Percentiles rank a stretch among this genome's conserved stretches.
Evolutionary conservation across 169 alveolate genomes (phyloP).

Genomic region (Ichthyophthirius multifiliis): DNA sequence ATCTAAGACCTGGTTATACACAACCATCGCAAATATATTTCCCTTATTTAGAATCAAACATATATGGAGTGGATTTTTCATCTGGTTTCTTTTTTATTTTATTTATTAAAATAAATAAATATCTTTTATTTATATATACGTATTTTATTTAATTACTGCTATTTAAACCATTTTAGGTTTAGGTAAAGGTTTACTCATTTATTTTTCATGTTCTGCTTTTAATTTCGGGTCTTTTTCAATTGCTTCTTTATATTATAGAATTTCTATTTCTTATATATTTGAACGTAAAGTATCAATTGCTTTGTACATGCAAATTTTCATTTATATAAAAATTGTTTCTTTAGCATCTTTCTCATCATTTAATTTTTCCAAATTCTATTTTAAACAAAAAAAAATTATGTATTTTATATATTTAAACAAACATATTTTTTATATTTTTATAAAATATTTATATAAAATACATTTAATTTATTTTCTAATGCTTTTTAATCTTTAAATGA

Average conservation of each 20-base stretch:
- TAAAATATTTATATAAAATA: background rate
- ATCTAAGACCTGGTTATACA: conserved; percentile 7
- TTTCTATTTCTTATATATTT: conserved; percentile 36
- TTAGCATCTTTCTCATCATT: conserved; percentile 32
- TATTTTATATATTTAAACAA: too few species aligned
- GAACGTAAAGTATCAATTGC: conserved; percentile 28
- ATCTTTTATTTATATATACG: background rate
- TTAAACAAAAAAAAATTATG: too few species aligned
- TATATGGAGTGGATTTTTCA: conserved; percentile 2
- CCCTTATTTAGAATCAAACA: background rate
- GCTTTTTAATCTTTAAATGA: conserved; percentile 37
- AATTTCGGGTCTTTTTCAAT: conserved; percentile 21
- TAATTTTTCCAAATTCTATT: conserved; percentile 19
- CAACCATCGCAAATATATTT: background rate
- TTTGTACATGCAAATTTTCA: conserved; percentile 12
- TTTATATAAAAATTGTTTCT: conserved; percentile 21
- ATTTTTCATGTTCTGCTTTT: conserved; percentile 5
- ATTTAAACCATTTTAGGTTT: conserved; percentile 14
- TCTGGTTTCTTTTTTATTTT: conserved; percentile 16
- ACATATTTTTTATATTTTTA: background rate
- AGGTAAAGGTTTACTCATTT: conserved; percentile 27
- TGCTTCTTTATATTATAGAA: conserved; percentile 26
- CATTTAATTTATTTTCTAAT: conserved; percentile 14
- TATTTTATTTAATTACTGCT: background rate
- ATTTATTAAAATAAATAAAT: background rate